These are phyloP conservation scores for Saturnispora hagleri DNA, from an alignment of 805 yeast genomes.

Conservation along the genomic window DNA sequence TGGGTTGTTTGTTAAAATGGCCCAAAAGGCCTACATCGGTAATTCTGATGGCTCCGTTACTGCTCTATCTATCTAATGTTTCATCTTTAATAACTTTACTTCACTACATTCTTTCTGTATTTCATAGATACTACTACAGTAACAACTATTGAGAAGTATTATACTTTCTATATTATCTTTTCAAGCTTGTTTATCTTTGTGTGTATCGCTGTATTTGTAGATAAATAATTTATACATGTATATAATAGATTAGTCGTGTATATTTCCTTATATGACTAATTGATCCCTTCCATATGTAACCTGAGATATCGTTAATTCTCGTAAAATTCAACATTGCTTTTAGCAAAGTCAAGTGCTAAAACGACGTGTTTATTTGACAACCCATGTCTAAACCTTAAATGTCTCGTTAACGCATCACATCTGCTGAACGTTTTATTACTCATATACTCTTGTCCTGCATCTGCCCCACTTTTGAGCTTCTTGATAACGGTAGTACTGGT, in stretches of 20 bases:
- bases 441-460: slow-evolving; percentile 21
- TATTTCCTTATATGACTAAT: neutral
- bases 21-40: slow-evolving; percentile 81
- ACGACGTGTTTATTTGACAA: slow-evolving; percentile 56
- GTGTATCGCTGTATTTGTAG: neutral
- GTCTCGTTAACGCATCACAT: slow-evolving; percentile 90
- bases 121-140: neutral
- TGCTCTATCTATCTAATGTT: slow-evolving; percentile 29
- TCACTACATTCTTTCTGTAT: neutral
- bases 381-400: slow-evolving; percentile 84
- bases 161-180: too few relatives aligned
- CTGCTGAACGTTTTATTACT: slow-evolving; percentile 73
- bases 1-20: slow-evolving; percentile 73
- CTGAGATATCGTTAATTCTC: slow-evolving; percentile 9
- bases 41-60: slow-evolving; percentile 56
- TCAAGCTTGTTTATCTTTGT: neutral
- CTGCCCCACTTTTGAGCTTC: slow-evolving; percentile 28
- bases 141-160: neutral
- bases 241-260: neutral
- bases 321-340: slow-evolving; percentile 62
- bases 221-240: neutral
- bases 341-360: slow-evolving; percentile 64
- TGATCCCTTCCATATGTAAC: neutral
- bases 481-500: slow-evolving; percentile 28
- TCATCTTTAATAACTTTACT: neutral